phyloP scores from a whole-genome alignment of 768 basidiomycete genomes.

The Suillus paluster region DNA sequence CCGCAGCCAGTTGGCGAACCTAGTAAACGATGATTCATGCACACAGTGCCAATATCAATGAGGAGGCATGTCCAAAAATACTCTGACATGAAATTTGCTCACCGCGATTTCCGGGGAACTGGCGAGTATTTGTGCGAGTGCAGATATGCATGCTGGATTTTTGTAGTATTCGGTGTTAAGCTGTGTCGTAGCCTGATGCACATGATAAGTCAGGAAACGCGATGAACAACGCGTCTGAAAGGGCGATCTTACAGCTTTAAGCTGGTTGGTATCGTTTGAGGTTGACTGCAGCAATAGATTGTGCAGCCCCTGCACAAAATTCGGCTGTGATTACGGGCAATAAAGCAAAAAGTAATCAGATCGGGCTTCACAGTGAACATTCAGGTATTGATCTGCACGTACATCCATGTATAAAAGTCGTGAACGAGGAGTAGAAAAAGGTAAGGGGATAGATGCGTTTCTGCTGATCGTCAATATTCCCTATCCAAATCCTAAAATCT shows the following conservation, averaged over 20 bases:
- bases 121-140: constrained; percentile 84
- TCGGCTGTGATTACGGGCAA: constrained; percentile 46
- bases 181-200: constrained; percentile 79
- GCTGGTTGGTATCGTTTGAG: constrained; percentile 79
- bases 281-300: constrained; percentile 84
- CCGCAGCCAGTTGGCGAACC: constrained; percentile 96
- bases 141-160: constrained; percentile 87
- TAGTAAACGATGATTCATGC: constrained; percentile 33
- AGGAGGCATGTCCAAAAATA: constrained; percentile 12
- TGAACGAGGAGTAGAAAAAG: constrained; percentile 31
- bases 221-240: constrained; percentile 30
- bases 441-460: constrained; percentile 32
- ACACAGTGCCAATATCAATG: not conserved
- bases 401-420: constrained; percentile 35
- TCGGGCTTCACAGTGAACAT: constrained; percentile 5
- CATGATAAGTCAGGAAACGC: constrained; percentile 14
- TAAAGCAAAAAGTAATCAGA: constrained; percentile 11
- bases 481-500: constrained; percentile 50
- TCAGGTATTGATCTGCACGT: constrained; percentile 16
- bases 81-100: constrained; percentile 39
- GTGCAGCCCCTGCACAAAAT: constrained; percentile 82
- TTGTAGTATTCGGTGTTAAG: constrained; percentile 95
- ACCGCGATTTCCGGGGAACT: constrained; percentile 85
- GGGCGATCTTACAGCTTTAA: constrained; percentile 77
- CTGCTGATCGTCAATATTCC: constrained; percentile 26